These are phyloP conservation scores for Ogataea populi-albae DNA, from an alignment of 805 yeast genomes.

Conservation along the genomic window DNA sequence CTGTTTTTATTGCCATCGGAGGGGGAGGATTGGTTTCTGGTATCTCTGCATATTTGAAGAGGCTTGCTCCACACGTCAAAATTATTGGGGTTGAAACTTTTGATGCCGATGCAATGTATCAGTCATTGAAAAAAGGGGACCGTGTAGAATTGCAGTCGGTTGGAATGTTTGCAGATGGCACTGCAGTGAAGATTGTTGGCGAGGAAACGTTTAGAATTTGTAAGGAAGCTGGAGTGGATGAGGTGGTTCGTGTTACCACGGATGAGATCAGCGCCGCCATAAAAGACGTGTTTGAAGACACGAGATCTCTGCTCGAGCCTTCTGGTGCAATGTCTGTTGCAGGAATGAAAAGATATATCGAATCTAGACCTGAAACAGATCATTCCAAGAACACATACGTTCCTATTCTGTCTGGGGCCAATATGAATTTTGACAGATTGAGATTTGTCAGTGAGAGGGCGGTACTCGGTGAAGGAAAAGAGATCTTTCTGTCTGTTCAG, in stretches of 20 bases:
- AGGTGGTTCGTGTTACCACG: constrained; percentile 76
- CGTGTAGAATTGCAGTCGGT: constrained; percentile 63
- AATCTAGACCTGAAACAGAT: constrained; percentile 63
- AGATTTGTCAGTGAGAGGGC: constrained; percentile 97
- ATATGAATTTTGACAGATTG: constrained; percentile 95
- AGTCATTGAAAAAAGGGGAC: constrained; percentile 56
- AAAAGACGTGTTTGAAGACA: constrained; percentile 94
- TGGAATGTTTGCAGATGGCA: constrained; percentile 98
- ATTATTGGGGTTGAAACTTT: constrained; percentile 93
- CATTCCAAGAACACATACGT: constrained; percentile 71
- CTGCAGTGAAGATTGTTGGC: constrained; percentile 89
- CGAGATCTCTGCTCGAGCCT: constrained; percentile 92
- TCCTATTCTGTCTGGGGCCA: constrained; percentile 92
- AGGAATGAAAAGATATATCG: constrained; percentile 81
- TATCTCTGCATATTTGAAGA: constrained; percentile 81
- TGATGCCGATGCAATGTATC: constrained; percentile 91
- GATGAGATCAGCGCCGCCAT: constrained; percentile 96
- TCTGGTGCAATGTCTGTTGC: constrained; percentile 97
- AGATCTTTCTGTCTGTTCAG: constrained; percentile 84
- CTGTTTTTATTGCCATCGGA: constrained; percentile 91
- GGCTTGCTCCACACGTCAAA: constrained; percentile 96
- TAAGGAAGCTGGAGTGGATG: constrained; percentile 73
- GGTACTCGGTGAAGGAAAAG: constrained; percentile 96
- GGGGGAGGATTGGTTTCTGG: constrained; percentile 98
- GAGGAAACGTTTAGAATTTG: constrained; percentile 87